Base-by-base conservation (phyloP, 805 yeast species). In the Metahyphopichia silvanorum region DNA sequence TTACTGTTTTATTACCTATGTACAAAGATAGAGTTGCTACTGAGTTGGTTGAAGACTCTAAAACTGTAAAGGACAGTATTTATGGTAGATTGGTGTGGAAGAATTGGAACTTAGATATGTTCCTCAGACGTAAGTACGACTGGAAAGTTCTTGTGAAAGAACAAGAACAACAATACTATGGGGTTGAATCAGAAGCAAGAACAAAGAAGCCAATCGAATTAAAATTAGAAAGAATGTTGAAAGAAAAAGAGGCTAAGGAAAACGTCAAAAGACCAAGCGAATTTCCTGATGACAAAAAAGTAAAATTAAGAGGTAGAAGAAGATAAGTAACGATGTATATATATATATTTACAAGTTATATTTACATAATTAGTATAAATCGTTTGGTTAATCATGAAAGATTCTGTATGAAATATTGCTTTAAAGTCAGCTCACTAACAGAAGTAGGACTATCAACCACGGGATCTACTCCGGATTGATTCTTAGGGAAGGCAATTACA, bases 401-500 rank as follows among this genome's bases (percentile, higher is more conserved):
- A 20, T 7, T 7, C 21, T 20, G 37, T 20, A 55, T 44, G 38
- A 73, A 68, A 51, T 89, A 89, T 10, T 71, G 67, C 6, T 56
- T 56, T 34, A 91, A 62, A 1, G 72, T 71, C 3, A 53, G 54
- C 9, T 67, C 63, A 3, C 68, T 53, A 2, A 86, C 88, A 16
- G 47, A 51, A 28, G 88, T 77, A 3, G 99, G 99, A 40, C 94
- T 81, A 6, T 77, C 83, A 5, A 93, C 95, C 27, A 91, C 86
- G 1, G 86, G 78, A 52, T 93, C 99, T 1, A 78, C 62, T 2
- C 99, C 98, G 6, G 84, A 75, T 43, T 82, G 81, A 27, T 88
- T 87, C 62, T 93, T 93, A 2, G 99, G 99, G 56, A 93, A 93
- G 1, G 98, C 95, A 39, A 93, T 82, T 3, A 93, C 98, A 51